Evolutionary conservation across 1,284 basidiomycete species (phyloP).

Genomic region (Athelia sp.): DNA sequence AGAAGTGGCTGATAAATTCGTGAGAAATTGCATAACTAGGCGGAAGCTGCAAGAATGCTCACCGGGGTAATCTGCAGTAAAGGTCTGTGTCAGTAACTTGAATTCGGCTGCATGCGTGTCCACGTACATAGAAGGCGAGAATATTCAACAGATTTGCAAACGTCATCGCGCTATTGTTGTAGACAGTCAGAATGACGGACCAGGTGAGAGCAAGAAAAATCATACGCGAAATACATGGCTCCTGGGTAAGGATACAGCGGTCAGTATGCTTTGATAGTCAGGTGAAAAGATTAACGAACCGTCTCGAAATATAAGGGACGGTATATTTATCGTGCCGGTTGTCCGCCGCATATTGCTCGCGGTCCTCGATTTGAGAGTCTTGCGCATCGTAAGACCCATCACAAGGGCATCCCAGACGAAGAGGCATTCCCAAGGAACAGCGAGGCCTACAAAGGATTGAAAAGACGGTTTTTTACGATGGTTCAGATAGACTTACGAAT

Average conservation of each 20-base stretch:
- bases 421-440: constrained; percentile 36
- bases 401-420: constrained; percentile 34
- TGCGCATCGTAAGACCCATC: constrained; percentile 29
- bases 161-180: background rate
- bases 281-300: background rate
- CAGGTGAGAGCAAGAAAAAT: background rate
- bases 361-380: constrained; percentile 14
- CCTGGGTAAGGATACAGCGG: background rate
- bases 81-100: no score
- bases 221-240: background rate
- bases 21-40: no score
- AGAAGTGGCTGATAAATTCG: no score
- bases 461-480: background rate
- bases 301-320: background rate
- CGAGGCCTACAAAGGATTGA: constrained; percentile 20
- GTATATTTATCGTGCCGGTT: background rate
- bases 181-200: background rate
- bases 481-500: constrained; percentile 17
- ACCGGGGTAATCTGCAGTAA: no score
- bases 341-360: background rate
- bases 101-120: no score
- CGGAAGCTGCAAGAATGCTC: no score
- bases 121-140: constrained; percentile 5
- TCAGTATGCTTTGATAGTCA: background rate
- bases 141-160: constrained; percentile 5